Evolutionary conservation across 495 filamentous ascomycete species (phyloP), one percentile per base, ranked within the genome.

Genomic region (Daldinia caldariorum): DNA sequence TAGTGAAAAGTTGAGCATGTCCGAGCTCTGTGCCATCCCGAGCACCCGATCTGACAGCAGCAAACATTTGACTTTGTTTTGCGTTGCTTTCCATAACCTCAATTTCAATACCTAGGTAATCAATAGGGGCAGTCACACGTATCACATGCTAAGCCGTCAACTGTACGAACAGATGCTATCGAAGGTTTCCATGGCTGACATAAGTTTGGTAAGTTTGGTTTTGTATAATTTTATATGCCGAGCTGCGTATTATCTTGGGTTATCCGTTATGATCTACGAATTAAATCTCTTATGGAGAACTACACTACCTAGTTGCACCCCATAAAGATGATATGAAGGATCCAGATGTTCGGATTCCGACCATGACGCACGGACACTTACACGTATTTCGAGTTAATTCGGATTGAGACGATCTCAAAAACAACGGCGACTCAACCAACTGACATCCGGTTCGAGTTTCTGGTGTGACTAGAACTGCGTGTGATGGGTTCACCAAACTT

Each of bases 21-120:
- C 43, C 16, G 43, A 47, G 43, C 16, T 9, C 43, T 47, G 10
- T 53, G 22, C 22, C 22, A 18, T 35, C 50, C 26, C 39, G 37
- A 49, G 51, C 45, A n/a, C 35, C 58, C 54, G 59, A 61, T 20
- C 20, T 59, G 53, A 39, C 41, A 50, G 43, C 51, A 57, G 43
- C 58, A 57, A 55, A 64, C 51, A 58, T 55, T 43, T 47, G 29
- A 13, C 12, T 22, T 22, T 70, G 70, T 73, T 66, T 73, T 61
- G 70, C 61, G 63, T 70, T 62, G 61, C 26, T 43, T 51, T 39
- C 41, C n/a, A n/a, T n/a, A n/a, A n/a, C n/a, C n/a, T n/a, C n/a
- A n/a, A n/a, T n/a, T n/a, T n/a, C n/a, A n/a, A n/a, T n/a, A n/a
- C n/a, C n/a, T n/a, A n/a, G n/a, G n/a, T n/a, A n/a, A 73, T 58